A percentile compares a stretch with the other conserved stretches of the same genome.
phyloP scores from a whole-genome alignment of 2,329 filamentous ascomycete species.

The Periglandula ipomoeae region DNA sequence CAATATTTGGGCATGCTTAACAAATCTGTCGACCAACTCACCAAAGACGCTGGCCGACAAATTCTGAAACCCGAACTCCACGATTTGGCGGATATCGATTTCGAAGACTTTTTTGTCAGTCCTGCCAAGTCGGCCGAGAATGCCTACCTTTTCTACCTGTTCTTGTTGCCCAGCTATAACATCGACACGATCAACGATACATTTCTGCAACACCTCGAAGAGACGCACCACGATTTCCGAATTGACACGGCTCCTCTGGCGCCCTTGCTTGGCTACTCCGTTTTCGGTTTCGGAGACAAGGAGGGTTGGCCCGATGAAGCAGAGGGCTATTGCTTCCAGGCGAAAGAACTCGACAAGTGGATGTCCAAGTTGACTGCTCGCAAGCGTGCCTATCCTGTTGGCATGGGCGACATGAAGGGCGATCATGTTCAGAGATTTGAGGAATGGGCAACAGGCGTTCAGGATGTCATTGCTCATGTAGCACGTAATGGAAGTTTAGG shows the following conservation, averaged over 20 bases:
- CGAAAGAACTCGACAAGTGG: slow-evolving; percentile 85
- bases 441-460: slow-evolving; percentile 71
- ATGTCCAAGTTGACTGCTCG: slow-evolving; percentile 87
- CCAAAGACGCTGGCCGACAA: slow-evolving; percentile 22
- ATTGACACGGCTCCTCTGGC: slow-evolving; percentile 83
- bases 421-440: slow-evolving; percentile 57
- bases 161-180: slow-evolving; percentile 86
- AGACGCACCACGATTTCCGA: slow-evolving; percentile 94
- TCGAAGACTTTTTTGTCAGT: slow-evolving; percentile 84
- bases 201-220: slow-evolving; percentile 76
- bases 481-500: slow-evolving; percentile 50
- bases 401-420: slow-evolving; percentile 77
- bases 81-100: slow-evolving; percentile 79
- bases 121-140: slow-evolving; percentile 52
- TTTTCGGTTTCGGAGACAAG: slow-evolving; percentile 87
- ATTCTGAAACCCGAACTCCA: slow-evolving; percentile 54
- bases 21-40: slow-evolving; percentile 40
- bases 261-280: slow-evolving; percentile 71
- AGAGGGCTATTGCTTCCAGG: slow-evolving; percentile 89
- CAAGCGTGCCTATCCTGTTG: slow-evolving; percentile 81
- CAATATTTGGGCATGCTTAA: slow-evolving; percentile 50
- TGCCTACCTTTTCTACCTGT: slow-evolving; percentile 68
- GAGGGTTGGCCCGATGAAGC: slow-evolving; percentile 88
- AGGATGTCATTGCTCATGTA: slow-evolving; percentile 59
- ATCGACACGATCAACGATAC: slow-evolving; percentile 87